Evolutionary conservation across 305 asterid genomes (phyloP), one percentile per base, ranked within the genome.

Genomic region (Stenogyne calaminthoides): DNA sequence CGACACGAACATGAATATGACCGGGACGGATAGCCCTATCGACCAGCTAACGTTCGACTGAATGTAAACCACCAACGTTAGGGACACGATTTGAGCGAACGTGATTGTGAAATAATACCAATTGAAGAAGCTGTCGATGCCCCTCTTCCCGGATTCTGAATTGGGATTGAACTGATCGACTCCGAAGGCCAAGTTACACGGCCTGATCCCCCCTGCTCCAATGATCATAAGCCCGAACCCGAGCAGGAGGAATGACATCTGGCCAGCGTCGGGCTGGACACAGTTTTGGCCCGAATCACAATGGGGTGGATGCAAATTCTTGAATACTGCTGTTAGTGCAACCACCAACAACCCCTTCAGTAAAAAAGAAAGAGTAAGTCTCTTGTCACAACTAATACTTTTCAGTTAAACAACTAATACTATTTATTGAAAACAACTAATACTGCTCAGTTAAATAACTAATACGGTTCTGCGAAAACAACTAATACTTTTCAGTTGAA

Each of bases 151-250:
- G 0, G 91, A 80, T 3, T 84, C 87, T 0, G 86, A 77, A 1
- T 80, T 81, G 40, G 94, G 88, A 55, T 86, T 79, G 83, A 88
- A 88, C 57, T 88, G 94, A 62, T 88, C 94, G 12, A 87, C 94
- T 7, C 94, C 94, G 39, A 88, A 88, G 7, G 94, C 89, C 5
- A 88, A 70, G 73, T 88, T 88, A 54, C 94, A 88, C 1, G 94
- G 94, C 84, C 94, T 73, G 15, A 88, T 88, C 29, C 94, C 94
- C 18, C 94, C 80, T 0, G 91, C 89, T 3, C 94, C 94, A 0
- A 88, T 19, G 2, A 84, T 27, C 79, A 88, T 69, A 1, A 88
- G 80, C 25, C 46, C 89, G 59, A 88, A 86, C 6, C 83, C 86
- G 37, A 51, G 14, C 18, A 79, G n/a, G 12, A 88, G 83, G 37